A percentile compares a stretch with the other conserved stretches of the same genome.
Evolutionary conservation across 306 rosid species (phyloP).

Genomic region (Morella rubra): DNA sequence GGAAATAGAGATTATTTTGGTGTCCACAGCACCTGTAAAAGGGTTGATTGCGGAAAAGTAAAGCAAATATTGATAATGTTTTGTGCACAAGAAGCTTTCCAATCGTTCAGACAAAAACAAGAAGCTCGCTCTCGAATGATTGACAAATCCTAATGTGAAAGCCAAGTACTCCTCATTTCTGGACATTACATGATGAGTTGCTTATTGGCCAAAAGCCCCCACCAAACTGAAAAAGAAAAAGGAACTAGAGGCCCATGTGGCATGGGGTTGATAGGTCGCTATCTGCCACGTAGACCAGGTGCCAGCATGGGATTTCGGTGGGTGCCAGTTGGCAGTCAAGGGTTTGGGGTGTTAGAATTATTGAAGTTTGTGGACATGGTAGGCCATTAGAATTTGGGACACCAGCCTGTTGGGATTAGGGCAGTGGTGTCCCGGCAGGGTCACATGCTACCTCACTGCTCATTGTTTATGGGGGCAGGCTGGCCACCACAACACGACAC

Average conservation of each 20-base stretch:
- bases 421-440: slow-evolving; percentile 21
- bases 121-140: neutral
- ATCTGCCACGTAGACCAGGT: slow-evolving; percentile 33
- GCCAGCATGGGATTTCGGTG: slow-evolving; percentile 39
- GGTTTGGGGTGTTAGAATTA: neutral
- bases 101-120: neutral
- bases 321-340: slow-evolving; percentile 35
- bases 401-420: neutral
- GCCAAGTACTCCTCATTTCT: neutral
- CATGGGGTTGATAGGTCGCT: slow-evolving; percentile 29
- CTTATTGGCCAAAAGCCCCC: neutral
- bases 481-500: slow-evolving; percentile 32
- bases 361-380: neutral
- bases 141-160: too few species aligned
- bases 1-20: too few species aligned
- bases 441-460: slow-evolving; percentile 17
- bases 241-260: slow-evolving; percentile 28
- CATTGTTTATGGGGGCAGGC: slow-evolving; percentile 14
- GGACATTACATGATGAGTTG: neutral
- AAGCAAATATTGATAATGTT: neutral
- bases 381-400: neutral
- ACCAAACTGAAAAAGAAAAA: neutral
- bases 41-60: neutral
- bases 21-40: too few species aligned
- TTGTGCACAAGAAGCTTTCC: neutral